phyloP scores from a whole-genome alignment of 2,329 filamentous ascomycete genomes.

The Apiospora malaysiana region DNA sequence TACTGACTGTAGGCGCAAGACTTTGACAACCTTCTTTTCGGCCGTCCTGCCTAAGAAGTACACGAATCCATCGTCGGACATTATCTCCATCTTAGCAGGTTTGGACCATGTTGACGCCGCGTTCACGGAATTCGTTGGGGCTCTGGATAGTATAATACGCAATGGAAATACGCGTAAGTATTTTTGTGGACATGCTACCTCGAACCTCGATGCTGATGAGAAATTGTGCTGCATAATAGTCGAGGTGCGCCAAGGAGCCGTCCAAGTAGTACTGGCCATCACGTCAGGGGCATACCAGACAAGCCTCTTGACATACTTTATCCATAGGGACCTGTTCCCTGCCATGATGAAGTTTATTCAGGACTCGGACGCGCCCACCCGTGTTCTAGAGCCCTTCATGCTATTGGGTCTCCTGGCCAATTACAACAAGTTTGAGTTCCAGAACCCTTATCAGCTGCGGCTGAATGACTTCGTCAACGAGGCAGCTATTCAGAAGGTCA shows the following conservation, averaged over 20 bases:
- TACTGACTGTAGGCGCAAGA: conserved; percentile 58
- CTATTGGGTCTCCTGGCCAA: conserved; percentile 89
- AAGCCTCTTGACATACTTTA: conserved; percentile 91
- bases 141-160: conserved; percentile 82
- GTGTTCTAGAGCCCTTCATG: conserved; percentile 76
- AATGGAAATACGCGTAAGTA: conserved; percentile 72
- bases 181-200: background rate
- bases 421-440: conserved; percentile 99
- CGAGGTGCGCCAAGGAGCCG: conserved; percentile 77
- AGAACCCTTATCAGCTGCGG: conserved; percentile 92
- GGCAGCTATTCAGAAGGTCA: conserved; percentile 80
- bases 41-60: conserved; percentile 87
- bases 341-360: conserved; percentile 94
- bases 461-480: conserved; percentile 97
- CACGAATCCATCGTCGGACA: conserved; percentile 92
- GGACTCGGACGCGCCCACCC: conserved; percentile 70
- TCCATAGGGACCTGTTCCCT: conserved; percentile 91
- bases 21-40: conserved; percentile 85
- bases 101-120: conserved; percentile 86
- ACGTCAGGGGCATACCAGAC: conserved; percentile 96
- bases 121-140: conserved; percentile 86
- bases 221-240: conserved; percentile 54
- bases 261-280: conserved; percentile 81
- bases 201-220: background rate
- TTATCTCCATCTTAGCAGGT: conserved; percentile 88